A percentile compares a stretch with the other conserved stretches of the same genome.
phyloP scores from a whole-genome alignment of 176 grass and related monocot genomes.

The Aegilops speltoides region DNA sequence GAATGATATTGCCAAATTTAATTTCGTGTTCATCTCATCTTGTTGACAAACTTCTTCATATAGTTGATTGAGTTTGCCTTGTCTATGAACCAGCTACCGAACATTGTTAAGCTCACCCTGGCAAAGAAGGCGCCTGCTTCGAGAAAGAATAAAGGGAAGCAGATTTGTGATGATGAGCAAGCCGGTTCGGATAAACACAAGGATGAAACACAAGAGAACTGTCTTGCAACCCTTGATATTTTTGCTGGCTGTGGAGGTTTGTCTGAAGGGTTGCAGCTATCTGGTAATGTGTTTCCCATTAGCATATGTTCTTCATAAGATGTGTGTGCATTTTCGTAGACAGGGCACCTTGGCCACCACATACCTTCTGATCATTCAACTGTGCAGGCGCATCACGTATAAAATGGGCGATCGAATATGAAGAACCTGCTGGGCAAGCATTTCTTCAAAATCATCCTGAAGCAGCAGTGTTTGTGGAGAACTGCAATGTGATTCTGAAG shows the following conservation, averaged over 20 bases:
- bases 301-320: not conserved
- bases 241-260: slow-evolving; percentile 82
- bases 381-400: slow-evolving; percentile 54
- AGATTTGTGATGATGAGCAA: slow-evolving; percentile 39
- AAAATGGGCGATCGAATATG: slow-evolving; percentile 90
- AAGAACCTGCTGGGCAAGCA: slow-evolving; percentile 72
- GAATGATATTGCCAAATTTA: not conserved
- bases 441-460: slow-evolving; percentile 76
- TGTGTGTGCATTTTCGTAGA: slow-evolving; percentile 7
- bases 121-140: slow-evolving; percentile 28
- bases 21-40: not conserved
- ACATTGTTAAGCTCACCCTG: slow-evolving; percentile 34
- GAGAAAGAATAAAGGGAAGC: slow-evolving; percentile 72
- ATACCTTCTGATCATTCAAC: slow-evolving; percentile 29
- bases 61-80: not conserved
- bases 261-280: slow-evolving; percentile 62
- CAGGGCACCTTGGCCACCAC: not conserved
- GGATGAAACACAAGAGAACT: slow-evolving; percentile 33
- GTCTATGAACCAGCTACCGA: slow-evolving; percentile 40
- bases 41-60: not conserved
- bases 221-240: slow-evolving; percentile 67
- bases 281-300: slow-evolving; percentile 47
- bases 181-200: slow-evolving; percentile 34
- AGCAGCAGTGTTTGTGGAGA: slow-evolving; percentile 66
- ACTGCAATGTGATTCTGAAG: slow-evolving; percentile 84